Conservation (phyloP, 2,329 filamentous ascomycete species). For the Colletotrichum cordylinicola region DNA sequence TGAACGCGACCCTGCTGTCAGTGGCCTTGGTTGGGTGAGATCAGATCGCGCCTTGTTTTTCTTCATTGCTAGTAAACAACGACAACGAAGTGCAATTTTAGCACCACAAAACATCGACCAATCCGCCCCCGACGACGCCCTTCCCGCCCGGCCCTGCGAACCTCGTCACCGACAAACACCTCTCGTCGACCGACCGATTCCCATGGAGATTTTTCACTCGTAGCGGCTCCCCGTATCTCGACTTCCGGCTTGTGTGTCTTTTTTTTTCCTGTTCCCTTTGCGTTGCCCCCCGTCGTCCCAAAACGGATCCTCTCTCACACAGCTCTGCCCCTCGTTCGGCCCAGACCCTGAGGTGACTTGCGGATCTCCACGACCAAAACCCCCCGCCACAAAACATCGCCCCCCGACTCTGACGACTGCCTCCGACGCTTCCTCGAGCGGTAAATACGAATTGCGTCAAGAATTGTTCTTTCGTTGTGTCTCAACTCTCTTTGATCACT, state of each 20-base stretch:
- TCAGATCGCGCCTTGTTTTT: constrained; percentile 25
- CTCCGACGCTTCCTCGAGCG: neutral
- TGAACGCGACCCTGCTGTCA: constrained; percentile 12
- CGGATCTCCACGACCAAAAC: neutral
- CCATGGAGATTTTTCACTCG: constrained; percentile 7
- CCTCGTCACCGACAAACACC: neutral
- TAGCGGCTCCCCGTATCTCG: constrained; percentile 11
- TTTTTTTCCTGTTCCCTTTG: neutral
- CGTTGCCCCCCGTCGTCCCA: neutral
- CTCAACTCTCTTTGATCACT: neutral
- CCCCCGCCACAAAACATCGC: constrained; percentile 8
- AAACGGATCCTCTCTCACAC: neutral
- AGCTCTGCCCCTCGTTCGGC: constrained; percentile 14
- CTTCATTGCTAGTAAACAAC: constrained; percentile 24
- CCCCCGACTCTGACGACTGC: neutral
- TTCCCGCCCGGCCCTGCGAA: constrained; percentile 16
- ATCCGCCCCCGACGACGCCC: constrained; percentile 16
- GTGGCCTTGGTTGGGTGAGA: constrained; percentile 19
- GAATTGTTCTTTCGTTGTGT: neutral
- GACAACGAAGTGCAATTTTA: constrained; percentile 23
- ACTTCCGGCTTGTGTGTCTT: neutral
- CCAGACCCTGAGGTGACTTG: constrained; percentile 11
- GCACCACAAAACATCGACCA: constrained; percentile 23
- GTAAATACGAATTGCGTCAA: neutral
- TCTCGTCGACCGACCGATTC: neutral